A percentile compares a stretch with the other conserved stretches of the same genome.
phyloP scores from a whole-genome alignment of 208 protist species.

The Wallacemonas sp. region DNA sequence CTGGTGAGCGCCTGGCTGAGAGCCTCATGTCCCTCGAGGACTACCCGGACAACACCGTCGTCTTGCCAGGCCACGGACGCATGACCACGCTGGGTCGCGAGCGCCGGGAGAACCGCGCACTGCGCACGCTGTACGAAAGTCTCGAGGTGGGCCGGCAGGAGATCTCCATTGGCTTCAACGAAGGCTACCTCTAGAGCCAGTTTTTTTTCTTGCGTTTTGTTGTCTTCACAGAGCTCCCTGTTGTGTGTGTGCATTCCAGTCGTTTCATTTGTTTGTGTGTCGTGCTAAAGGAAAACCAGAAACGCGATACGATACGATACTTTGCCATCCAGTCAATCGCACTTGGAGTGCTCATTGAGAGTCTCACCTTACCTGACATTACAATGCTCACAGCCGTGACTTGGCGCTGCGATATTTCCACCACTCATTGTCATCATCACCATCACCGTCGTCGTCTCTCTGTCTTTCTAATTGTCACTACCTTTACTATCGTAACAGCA shows the following conservation, averaged over 20 bases:
- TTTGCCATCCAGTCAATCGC: too few relatives aligned
- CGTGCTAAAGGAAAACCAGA: too few relatives aligned
- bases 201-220: too few relatives aligned
- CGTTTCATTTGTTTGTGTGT: too few relatives aligned
- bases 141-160: constrained; percentile 58
- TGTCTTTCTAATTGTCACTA: too few relatives aligned
- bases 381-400: neutral
- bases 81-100: constrained; percentile 86
- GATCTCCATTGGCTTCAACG: constrained; percentile 82
- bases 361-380: neutral
- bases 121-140: constrained; percentile 74
- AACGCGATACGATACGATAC: too few relatives aligned
- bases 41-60: constrained; percentile 79
- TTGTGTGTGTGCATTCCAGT: neutral
- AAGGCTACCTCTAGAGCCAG: constrained; percentile 73
- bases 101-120: constrained; percentile 70
- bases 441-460: neutral
- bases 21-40: constrained; percentile 73
- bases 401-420: too few relatives aligned
- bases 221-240: neutral
- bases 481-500: too few relatives aligned
- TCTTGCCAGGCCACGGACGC: constrained; percentile 85
- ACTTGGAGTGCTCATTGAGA: neutral
- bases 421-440: neutral
- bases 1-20: constrained; percentile 78